A percentile compares a stretch with the other conserved stretches of the same genome.
These are phyloP conservation scores for Alternaria brassicae DNA, from an alignment of 2,329 filamentous ascomycete genomes.

Conservation along the genomic window DNA sequence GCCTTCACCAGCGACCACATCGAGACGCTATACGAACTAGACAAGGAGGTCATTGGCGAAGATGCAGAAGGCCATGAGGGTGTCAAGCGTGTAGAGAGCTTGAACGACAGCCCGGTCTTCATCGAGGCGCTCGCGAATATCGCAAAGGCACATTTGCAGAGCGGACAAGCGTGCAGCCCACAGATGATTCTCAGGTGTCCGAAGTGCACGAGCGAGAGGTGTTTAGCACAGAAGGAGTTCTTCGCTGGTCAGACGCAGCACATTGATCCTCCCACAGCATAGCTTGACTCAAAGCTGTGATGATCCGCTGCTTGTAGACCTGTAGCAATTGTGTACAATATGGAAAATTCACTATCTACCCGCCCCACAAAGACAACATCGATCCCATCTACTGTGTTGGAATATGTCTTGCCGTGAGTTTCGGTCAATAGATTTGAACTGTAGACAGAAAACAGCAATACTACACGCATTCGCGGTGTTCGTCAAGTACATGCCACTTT, in stretches of 20 bases:
- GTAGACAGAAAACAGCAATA: no score
- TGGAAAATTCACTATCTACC: neutral
- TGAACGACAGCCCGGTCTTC: conserved; percentile 91
- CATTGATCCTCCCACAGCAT: conserved; percentile 14
- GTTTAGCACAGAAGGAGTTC: conserved; percentile 76
- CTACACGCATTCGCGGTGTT: no score
- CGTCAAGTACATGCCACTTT: no score
- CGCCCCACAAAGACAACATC: neutral
- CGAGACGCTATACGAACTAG: conserved; percentile 93
- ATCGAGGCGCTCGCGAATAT: conserved; percentile 89
- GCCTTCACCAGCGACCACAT: conserved; percentile 99
- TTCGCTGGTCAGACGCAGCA: conserved; percentile 58
- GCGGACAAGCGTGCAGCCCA: conserved; percentile 72
- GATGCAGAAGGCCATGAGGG: conserved; percentile 61
- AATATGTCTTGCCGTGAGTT: no score
- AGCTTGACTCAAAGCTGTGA: conserved; percentile 4
- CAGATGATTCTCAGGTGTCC: conserved; percentile 94
- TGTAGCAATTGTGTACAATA: neutral
- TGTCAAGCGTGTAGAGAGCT: conserved; percentile 85
- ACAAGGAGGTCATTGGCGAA: conserved; percentile 93
- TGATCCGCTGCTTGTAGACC: neutral
- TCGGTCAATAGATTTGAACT: no score
- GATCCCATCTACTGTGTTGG: neutral
- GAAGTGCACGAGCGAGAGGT: conserved; percentile 88
- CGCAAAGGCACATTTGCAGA: conserved; percentile 78